Evolutionary conservation across 2,329 filamentous ascomycete species (phyloP).

Genomic region (Trichoderma brevicompactum): DNA sequence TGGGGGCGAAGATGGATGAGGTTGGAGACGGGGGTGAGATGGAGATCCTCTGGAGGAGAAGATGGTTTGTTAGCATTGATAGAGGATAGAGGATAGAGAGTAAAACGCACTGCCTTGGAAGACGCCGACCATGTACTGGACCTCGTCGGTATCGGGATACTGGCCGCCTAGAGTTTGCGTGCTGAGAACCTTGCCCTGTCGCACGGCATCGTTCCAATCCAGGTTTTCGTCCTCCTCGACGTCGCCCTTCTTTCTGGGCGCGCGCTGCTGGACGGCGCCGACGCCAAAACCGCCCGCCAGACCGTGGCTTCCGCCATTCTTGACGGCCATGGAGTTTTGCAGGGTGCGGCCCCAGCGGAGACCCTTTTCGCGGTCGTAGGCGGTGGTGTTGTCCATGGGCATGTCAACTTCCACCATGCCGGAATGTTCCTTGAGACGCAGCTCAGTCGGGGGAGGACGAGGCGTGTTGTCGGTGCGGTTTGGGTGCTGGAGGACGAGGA

Average conservation of each 20-base stretch:
- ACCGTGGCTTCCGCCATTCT: constrained; percentile 69
- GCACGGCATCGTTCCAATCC: constrained; percentile 70
- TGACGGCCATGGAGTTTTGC: constrained; percentile 60
- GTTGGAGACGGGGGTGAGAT: constrained; percentile 81
- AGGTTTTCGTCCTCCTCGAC: constrained; percentile 53
- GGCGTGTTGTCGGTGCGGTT: constrained; percentile 67
- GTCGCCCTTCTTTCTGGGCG: constrained; percentile 46
- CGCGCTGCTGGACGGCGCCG: constrained; percentile 51
- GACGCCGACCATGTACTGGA: constrained; percentile 90
- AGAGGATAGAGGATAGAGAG: neutral
- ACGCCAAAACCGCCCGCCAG: constrained; percentile 75
- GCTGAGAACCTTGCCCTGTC: constrained; percentile 72
- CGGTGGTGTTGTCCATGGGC: constrained; percentile 71
- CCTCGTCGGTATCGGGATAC: constrained; percentile 69
- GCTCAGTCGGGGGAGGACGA: constrained; percentile 63
- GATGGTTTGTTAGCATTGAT: constrained; percentile 29
- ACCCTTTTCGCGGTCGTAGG: constrained; percentile 85
- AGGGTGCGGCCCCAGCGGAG: constrained; percentile 81
- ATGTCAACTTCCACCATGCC: constrained; percentile 92
- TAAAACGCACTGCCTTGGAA: constrained; percentile 73
- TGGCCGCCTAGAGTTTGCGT: constrained; percentile 87
- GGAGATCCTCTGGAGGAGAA: constrained; percentile 68
- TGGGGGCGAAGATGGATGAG: constrained; percentile 90
- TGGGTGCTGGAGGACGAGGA: constrained; percentile 88
- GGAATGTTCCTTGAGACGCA: constrained; percentile 80